Evolutionary conservation across 805 yeast genomes (phyloP), one percentile per base, ranked within the genome.

Genomic region (Ogataea thermomethanolica): DNA sequence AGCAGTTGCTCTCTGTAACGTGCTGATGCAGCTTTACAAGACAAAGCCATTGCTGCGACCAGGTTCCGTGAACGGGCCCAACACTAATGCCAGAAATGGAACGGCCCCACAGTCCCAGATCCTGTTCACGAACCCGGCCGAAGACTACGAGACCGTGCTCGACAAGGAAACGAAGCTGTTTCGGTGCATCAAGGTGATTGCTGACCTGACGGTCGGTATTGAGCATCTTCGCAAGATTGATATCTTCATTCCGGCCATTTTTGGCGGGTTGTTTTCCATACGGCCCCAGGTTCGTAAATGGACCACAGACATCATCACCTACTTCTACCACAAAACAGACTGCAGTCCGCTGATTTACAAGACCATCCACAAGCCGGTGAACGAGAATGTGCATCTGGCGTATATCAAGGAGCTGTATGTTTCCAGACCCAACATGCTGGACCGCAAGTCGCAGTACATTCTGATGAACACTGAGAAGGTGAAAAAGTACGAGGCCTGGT

Each of bases 1-100:
- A 28, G 95, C 87, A 44, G 78, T 86, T 4, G 90, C 95, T 0
- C 72, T 93, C 43, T 83, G 93, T 23, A 80, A 84, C 23, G 85
- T 84, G 30, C 69, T 93, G 38, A 51, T 53, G 27, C 61, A 56
- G 26, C 43, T 65, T 11, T 61, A 65, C 55, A 62, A 56, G 39
- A 62, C 69, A 2, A 55, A 50, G 24, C 66, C 65, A 10, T 29
- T 53, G 7, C 6, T 55, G 13, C 44, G 40, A 7, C 23, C 35
- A 8, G 29, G 10, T 13, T 21, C 7, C 22, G 1, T 11, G 33
- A 22, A 27, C 13, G 24, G 10, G 10, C 28, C 28, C 35, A 30
- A 21, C 20, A 21, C 5, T 13, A 22, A 17, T 17, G 5, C 20
- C 5, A 17, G 20, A 17, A 17, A 17, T 5, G 20, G 20, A 3